Evolutionary conservation across 768 basidiomycete species (phyloP).

Genomic region (Boletus edulis): DNA sequence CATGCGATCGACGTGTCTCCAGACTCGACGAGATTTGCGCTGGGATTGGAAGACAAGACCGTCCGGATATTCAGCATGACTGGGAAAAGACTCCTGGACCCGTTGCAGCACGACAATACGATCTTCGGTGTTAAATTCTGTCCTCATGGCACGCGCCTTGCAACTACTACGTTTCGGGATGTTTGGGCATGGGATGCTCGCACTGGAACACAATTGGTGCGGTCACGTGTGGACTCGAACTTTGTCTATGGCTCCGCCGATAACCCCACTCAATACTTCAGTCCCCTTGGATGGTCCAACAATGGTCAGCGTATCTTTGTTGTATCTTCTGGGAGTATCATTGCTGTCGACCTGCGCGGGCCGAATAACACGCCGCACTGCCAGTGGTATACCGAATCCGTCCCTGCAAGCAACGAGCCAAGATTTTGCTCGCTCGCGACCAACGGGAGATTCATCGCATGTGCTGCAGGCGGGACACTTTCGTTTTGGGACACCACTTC

Average conservation of each 20-base stretch:
- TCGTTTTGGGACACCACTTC: no score
- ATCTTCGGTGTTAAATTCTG: slow-evolving; percentile 8
- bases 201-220: neutral
- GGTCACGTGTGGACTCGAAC: neutral
- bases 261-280: neutral
- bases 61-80: slow-evolving; percentile 4
- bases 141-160: neutral
- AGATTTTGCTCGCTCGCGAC: neutral
- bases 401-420: neutral
- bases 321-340: neutral
- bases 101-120: neutral
- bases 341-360: neutral
- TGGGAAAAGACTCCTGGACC: neutral
- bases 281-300: neutral
- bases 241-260: neutral
- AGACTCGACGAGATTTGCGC: slow-evolving; percentile 7
- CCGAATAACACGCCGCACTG: neutral
- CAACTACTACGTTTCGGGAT: neutral
- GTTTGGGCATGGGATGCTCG: slow-evolving; percentile 5
- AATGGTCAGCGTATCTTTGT: neutral
- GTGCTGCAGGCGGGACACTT: no score
- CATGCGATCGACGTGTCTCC: slow-evolving; percentile 9
- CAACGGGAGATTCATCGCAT: neutral
- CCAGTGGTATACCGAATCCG: neutral
- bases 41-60: slow-evolving; percentile 8